Base-by-base conservation (phyloP, 2,329 filamentous ascomycete species). In the Gnomoniopsis smithogilvyi region DNA sequence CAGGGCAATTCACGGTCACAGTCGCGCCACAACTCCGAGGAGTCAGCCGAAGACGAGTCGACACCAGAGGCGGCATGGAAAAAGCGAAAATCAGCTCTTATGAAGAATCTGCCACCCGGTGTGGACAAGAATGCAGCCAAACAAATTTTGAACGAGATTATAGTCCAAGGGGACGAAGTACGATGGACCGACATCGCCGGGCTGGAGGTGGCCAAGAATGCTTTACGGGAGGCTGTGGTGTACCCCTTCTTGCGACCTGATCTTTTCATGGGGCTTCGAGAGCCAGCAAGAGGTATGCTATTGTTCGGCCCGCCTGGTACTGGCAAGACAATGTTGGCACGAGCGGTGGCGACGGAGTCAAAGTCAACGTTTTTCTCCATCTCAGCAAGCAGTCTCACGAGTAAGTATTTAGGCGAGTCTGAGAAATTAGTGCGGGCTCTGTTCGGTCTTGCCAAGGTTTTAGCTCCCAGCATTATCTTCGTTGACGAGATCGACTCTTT, bases 401-500 rank as follows among this genome's bases (percentile, higher is more conserved):
- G 91, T 69, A 99, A 99, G 74, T 99, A 94, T 73, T 82, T 98
- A 11, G 95, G 95, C 48, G 95, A 99, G 70, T 96, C 91, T 0
- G 95, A 99, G 74, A 99, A 99, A 74, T 84, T 99, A 3, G 95
- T 99, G 2, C 86, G 92, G 38, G 95, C 95, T 3, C 79, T 99
- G 0, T 99, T 99, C 71, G 85, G 86, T 0, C 78, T 98, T n/a
- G 93, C 95, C 6, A 96, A 96, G 71, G 81, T 86, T 38, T 81
- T 98, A 48, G 92, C 95, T 0, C 95, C 95, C 0, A 95, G 90
- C 62, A 98, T 99, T 70, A 98, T 99, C 60, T 99, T 99, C 66
- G 92, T 99, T 4, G 95, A 99, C 68, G 95, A 99, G 71, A 99
- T 99, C 63, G 95, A 99, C 72, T 96, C 93, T 0, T 78, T 99